Percentiles rank a stretch among this genome's conserved stretches.
Evolutionary conservation across 163 green algal genomes (phyloP).

Genomic region (Chlorella variabilis): DNA sequence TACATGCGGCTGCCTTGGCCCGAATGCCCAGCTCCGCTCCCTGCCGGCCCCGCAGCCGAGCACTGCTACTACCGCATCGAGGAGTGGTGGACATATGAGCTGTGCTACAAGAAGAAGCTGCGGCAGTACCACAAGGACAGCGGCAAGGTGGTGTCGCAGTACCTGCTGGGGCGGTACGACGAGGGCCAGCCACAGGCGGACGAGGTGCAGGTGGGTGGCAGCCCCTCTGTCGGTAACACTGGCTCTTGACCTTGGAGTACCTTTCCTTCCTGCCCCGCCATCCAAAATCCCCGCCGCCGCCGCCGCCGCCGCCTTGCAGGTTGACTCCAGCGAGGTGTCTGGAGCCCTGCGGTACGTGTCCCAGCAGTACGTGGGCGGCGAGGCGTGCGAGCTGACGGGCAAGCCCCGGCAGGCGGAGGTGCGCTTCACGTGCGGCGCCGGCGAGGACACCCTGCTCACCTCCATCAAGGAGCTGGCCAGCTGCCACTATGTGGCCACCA

Average conservation of each 20-base stretch:
- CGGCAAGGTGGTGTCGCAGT: slow-evolving; percentile 53
- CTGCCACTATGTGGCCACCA: slow-evolving; percentile 75
- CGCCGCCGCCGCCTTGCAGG: slow-evolving; percentile 21
- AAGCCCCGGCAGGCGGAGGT: slow-evolving; percentile 63
- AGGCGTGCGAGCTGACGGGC: slow-evolving; percentile 65
- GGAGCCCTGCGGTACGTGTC: slow-evolving; percentile 66
- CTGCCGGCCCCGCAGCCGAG: slow-evolving; percentile 36
- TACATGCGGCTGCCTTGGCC: background rate
- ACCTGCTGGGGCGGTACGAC: slow-evolving; percentile 68
- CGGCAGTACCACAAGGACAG: slow-evolving; percentile 82
- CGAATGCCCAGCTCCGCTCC: background rate
- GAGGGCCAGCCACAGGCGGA: slow-evolving; percentile 2
- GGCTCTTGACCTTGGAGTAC: too few relatives aligned
- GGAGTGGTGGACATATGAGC: slow-evolving; percentile 93
- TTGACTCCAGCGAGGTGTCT: slow-evolving; percentile 50
- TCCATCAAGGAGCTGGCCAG: slow-evolving; percentile 75
- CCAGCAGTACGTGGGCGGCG: slow-evolving; percentile 62
- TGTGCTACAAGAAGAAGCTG: slow-evolving; percentile 85
- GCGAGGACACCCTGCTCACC: slow-evolving; percentile 50
- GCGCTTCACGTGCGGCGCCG: slow-evolving; percentile 62
- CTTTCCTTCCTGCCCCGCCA: too few relatives aligned
- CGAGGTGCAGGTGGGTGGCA: slow-evolving; percentile 6
- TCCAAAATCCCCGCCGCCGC: background rate
- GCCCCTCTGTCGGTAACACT: too few relatives aligned
- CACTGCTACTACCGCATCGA: slow-evolving; percentile 79